Percentiles rank a stretch among this genome's conserved stretches.
Evolutionary conservation across 192 early-diverging fungal species (phyloP).

Genomic region (Globomyces pollinis-pini): DNA sequence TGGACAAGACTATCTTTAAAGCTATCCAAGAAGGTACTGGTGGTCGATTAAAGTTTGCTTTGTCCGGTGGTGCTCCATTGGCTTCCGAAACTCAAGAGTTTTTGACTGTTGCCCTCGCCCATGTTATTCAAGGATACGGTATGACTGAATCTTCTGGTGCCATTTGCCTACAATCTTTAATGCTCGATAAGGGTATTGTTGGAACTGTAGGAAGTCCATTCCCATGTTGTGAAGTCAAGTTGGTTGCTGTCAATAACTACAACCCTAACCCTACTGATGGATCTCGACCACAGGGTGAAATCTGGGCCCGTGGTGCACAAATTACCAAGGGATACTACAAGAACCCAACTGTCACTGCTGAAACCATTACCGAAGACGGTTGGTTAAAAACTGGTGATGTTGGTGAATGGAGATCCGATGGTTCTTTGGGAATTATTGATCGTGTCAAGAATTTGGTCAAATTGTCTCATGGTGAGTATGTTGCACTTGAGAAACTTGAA

Average conservation of each 20-base stretch:
- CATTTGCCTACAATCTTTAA: constrained; percentile 51
- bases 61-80: constrained; percentile 88
- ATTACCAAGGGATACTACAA: constrained; percentile 77
- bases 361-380: constrained; percentile 66
- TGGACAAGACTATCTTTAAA: constrained; percentile 72
- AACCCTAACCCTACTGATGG: constrained; percentile 50
- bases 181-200: neutral
- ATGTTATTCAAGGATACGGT: constrained; percentile 83
- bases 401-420: constrained; percentile 62
- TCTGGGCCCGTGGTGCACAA: constrained; percentile 78
- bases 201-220: constrained; percentile 62
- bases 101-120: constrained; percentile 64
- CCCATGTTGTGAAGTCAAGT: constrained; percentile 67
- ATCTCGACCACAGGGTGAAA: constrained; percentile 59
- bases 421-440: constrained; percentile 70
- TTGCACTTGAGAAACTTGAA: constrained; percentile 93
- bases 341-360: constrained; percentile 54
- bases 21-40: constrained; percentile 76
- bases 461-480: constrained; percentile 80
- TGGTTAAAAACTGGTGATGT: constrained; percentile 89
- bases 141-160: constrained; percentile 69
- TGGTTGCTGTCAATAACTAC: constrained; percentile 43
- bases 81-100: constrained; percentile 79
- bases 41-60: constrained; percentile 70
- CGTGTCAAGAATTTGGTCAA: constrained; percentile 81